Percentiles rank a stretch among this genome's conserved stretches.
These are phyloP conservation scores for Penicillium cosmopolitanum DNA, from an alignment of 495 filamentous ascomycete species.

Conservation along the genomic window DNA sequence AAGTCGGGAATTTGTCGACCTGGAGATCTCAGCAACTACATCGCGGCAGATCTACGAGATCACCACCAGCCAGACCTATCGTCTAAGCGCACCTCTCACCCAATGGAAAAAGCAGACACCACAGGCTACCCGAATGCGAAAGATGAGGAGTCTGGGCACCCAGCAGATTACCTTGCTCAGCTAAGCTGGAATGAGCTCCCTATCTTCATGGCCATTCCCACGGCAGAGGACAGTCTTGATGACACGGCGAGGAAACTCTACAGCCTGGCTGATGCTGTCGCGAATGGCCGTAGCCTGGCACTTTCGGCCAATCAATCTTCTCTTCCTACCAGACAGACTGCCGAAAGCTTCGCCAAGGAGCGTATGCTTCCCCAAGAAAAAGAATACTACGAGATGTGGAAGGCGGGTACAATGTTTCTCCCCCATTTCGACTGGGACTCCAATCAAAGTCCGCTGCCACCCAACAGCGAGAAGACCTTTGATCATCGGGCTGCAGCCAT, in stretches of 20 bases:
- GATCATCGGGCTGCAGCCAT: conserved; percentile 33
- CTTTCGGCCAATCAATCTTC: conserved; percentile 22
- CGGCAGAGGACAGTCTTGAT: conserved; percentile 28
- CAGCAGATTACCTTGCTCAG: background rate
- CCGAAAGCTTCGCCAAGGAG: conserved; percentile 26
- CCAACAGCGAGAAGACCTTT: conserved; percentile 26
- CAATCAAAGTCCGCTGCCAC: conserved; percentile 17
- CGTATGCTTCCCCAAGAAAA: conserved; percentile 25
- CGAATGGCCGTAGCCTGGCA: conserved; percentile 25
- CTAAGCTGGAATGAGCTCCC: conserved; percentile 11
- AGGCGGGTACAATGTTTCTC: conserved; percentile 9
- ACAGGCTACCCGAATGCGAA: background rate
- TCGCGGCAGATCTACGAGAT: background rate
- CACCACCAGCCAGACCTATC: background rate
- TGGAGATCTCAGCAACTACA: no score
- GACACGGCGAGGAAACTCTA: conserved; percentile 27
- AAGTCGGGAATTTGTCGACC: no score
- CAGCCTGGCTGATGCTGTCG: conserved; percentile 23
- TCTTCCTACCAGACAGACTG: conserved; percentile 8
- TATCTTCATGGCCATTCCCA: conserved; percentile 25
- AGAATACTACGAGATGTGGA: conserved; percentile 30
- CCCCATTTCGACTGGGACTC: conserved; percentile 29
- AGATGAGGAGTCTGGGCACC: background rate
- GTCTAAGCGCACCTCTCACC: background rate
- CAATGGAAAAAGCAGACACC: background rate